Base-by-base conservation (phyloP, 2,329 filamentous ascomycete species). In the Claviceps capensis region DNA sequence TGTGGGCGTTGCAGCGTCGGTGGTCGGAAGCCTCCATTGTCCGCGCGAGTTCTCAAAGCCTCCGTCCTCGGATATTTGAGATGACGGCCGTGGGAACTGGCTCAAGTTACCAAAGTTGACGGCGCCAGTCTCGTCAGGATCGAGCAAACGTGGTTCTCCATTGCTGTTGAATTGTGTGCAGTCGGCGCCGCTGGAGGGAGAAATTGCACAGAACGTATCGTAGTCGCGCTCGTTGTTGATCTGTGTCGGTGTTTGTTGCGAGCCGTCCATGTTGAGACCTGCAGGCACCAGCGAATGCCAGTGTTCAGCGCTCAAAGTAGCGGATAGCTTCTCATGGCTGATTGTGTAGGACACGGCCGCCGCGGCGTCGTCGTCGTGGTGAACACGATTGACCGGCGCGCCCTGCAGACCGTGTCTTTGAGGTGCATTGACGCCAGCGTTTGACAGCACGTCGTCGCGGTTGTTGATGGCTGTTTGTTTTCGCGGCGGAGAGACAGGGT, bases 161-260 rank as follows among this genome's bases (percentile, higher is more conserved):
- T 59, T 59, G 2, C 57, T 60, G 11, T 57, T 59, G 4, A 57
- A 55, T 40, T 68, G 60, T 1, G 61, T 62, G 38, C 58, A 57
- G 42, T 58, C 57, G 40, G 55, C 48, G 16, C 62, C 60, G 48
- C 63, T 68, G 52, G 55, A 65, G 37, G 54, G 65, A 9, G 62
- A 48, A 30, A 62, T 48, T 11, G 62, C 55, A 53, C 57, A 65
- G 54, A 63, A 74, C 68, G 56, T 69, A 65, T 73, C 72, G 57
- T 81, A 81, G 62, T 78, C 78, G 40, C 77, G 73, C 47, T 70
- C 76, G 45, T 74, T 71, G 56, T 81, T 81, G 53, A 71, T 67
- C 62, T 81, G 78, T 1, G 78, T 81, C 1, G 74, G 73, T 9
- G 76, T 77, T 52, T 74, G 70, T 42, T 75, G 72, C 11, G 74